Base-by-base conservation (phyloP, 768 basidiomycete genomes). In the Tulasnella sp. region DNA sequence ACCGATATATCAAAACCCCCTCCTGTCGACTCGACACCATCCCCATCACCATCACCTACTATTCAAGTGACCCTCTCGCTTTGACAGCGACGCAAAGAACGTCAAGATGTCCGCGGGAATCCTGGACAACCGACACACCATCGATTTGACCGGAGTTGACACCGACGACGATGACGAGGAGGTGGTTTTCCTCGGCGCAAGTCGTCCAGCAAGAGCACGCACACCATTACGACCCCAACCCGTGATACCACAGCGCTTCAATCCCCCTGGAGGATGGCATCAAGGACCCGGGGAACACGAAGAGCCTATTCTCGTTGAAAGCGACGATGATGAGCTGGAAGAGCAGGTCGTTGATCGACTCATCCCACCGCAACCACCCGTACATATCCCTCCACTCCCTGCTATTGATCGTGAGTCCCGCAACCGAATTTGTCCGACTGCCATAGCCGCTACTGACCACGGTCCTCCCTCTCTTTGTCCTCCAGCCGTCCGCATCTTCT, bases 91-190 rank as follows among this genome's bases (percentile, higher is more conserved):
- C 52, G n/a, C 21, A 6, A 52, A 21, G 6, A 52, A 10, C 52
- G 9, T 52, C 52, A 52, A 68, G 34, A 68, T 68, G 62, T 68
- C 62, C 27, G 62, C 62, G 62, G 62, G 14, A 27, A 68, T 68
- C 62, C 31, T 68, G 31, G 62, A 68, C 62, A 68, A 68, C 62
- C 62, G 62, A 34, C n/a, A 75, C 40, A 75, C 75, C 46, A 75
- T 75, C 44, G 75, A 75, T 56, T 56, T 75, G 44, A 75, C 75
- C 6, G 52, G 52, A 39, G 27, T 48, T 27, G 75, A 36, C 75
- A 75, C 75, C 46, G 75, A 44, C 75, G 75, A 44, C 31, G 75
- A 75, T 12, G 44, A 44, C 46, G 44, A 44, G 9, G 75, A 75
- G 12, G 75, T 75, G 39, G 40, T 46, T 24, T 75, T 75, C 46